phyloP scores from a whole-genome alignment of 2,329 filamentous ascomycete species.

The Fusarium caatingaense region DNA sequence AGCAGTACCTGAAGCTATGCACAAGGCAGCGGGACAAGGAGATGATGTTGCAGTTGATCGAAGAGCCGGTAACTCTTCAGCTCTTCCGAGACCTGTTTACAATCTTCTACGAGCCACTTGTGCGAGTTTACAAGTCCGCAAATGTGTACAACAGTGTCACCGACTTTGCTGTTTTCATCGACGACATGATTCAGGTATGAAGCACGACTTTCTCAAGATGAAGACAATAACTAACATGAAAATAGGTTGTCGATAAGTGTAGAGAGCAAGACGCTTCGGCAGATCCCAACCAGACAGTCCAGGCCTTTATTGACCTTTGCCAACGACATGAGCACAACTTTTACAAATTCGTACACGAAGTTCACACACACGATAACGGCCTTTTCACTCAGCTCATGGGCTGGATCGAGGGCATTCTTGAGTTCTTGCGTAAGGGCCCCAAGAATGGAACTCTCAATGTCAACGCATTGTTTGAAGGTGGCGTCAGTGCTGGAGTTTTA shows the following conservation, averaged over 20 bases:
- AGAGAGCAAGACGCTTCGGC: constrained; percentile 84
- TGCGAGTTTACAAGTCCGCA: constrained; percentile 97
- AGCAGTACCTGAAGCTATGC: constrained; percentile 92
- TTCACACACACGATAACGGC: constrained; percentile 95
- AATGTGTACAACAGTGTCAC: constrained; percentile 98
- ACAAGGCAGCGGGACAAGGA: constrained; percentile 92
- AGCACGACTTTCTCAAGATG: neutral
- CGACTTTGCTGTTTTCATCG: constrained; percentile 92
- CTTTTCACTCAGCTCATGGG: constrained; percentile 96
- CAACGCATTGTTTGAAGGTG: constrained; percentile 90
- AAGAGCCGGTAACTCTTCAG: constrained; percentile 97
- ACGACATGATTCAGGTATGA: constrained; percentile 86
- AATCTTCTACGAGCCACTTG: constrained; percentile 98
- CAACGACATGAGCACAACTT: constrained; percentile 95
- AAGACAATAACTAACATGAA: constrained; percentile 16
- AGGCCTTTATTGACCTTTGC: constrained; percentile 97
- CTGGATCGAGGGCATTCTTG: constrained; percentile 95
- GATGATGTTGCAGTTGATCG: constrained; percentile 96
- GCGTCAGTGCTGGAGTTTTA: constrained; percentile 73
- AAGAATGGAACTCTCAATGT: constrained; percentile 89
- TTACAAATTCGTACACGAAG: constrained; percentile 99
- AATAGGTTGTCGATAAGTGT: constrained; percentile 71
- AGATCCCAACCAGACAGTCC: constrained; percentile 97
- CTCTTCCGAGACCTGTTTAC: constrained; percentile 96
- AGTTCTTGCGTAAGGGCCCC: constrained; percentile 90